Evolutionary conservation across 495 filamentous ascomycete genomes (phyloP).

Genomic region (Podospora anserina): DNA sequence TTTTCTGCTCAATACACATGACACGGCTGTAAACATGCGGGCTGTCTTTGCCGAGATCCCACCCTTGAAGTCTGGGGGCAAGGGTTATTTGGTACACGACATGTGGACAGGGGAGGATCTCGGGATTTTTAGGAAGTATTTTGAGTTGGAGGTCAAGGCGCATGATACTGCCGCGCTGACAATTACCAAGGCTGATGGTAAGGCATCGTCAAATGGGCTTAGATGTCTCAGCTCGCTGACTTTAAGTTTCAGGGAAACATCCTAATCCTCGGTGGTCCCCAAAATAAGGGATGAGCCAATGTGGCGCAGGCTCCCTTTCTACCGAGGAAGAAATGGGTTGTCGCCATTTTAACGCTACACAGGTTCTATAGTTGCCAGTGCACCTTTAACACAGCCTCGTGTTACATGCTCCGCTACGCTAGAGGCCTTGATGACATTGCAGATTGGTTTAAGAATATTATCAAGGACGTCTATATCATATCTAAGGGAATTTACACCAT

Average conservation of each 20-base stretch:
- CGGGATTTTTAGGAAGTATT: neutral
- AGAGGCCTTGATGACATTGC: too few relatives aligned
- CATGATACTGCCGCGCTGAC: conserved; percentile 21
- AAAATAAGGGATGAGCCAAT: neutral
- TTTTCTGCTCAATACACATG: conserved; percentile 50
- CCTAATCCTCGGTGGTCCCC: neutral
- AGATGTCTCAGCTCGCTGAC: neutral
- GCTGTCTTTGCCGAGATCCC: conserved; percentile 53
- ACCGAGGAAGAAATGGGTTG: too few relatives aligned
- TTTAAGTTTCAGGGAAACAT: neutral
- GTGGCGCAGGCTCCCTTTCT: too few relatives aligned
- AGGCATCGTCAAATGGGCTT: neutral
- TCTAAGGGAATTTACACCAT: too few relatives aligned
- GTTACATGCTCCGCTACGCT: too few relatives aligned
- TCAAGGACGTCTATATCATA: too few relatives aligned
- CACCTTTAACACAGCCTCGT: too few relatives aligned
- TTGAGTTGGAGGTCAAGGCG: conserved; percentile 3
- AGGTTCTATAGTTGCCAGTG: too few relatives aligned
- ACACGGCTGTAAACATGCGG: conserved; percentile 35
- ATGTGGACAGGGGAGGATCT: conserved; percentile 21
- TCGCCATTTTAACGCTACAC: too few relatives aligned
- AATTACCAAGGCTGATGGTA: conserved; percentile 17
- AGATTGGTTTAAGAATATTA: too few relatives aligned
- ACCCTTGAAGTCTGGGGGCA: conserved; percentile 29
- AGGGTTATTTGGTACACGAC: conserved; percentile 8